Evolutionary conservation across 768 basidiomycete species (phyloP).

Genomic region (Lanmaoa rubissima): DNA sequence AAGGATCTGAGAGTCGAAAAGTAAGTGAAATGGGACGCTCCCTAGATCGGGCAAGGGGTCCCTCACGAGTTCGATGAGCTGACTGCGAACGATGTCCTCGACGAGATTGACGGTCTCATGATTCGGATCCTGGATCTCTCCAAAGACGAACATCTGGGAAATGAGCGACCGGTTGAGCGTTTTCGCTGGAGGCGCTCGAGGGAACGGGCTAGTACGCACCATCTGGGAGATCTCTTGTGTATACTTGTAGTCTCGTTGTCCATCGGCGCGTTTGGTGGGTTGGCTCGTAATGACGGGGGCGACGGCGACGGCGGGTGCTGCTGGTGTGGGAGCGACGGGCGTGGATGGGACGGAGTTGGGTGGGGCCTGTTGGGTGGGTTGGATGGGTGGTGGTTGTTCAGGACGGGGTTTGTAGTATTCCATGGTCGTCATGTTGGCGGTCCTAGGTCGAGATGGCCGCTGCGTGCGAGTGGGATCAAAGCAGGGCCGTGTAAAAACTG

Average conservation of each 20-base stretch:
- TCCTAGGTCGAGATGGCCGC: not conserved
- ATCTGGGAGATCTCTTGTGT: slow-evolving; percentile 92
- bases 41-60: too few species aligned
- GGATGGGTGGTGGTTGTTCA: slow-evolving; percentile 18
- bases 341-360: slow-evolving; percentile 23
- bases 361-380: slow-evolving; percentile 10
- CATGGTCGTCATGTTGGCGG: slow-evolving; percentile 7
- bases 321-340: slow-evolving; percentile 10
- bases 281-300: slow-evolving; percentile 8
- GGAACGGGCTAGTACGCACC: slow-evolving; percentile 41
- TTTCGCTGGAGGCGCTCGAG: too few species aligned
- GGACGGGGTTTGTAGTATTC: slow-evolving; percentile 31
- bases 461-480: not conserved
- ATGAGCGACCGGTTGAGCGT: not conserved
- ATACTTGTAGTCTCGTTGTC: slow-evolving; percentile 76
- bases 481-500: too few species aligned
- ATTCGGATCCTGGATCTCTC: slow-evolving; percentile 89
- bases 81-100: slow-evolving; percentile 91
- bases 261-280: slow-evolving; percentile 21
- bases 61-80: slow-evolving; percentile 83
- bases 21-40: not conserved
- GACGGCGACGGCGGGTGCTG: slow-evolving; percentile 5
- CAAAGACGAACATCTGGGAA: slow-evolving; percentile 91
- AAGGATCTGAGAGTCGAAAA: slow-evolving; percentile 55
- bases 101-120: slow-evolving; percentile 87